Percentiles rank a stretch among this genome's conserved stretches.
These are phyloP conservation scores for Yamadazyma dushanensis DNA, from an alignment of 1,139 yeast species.

Conservation along the genomic window DNA sequence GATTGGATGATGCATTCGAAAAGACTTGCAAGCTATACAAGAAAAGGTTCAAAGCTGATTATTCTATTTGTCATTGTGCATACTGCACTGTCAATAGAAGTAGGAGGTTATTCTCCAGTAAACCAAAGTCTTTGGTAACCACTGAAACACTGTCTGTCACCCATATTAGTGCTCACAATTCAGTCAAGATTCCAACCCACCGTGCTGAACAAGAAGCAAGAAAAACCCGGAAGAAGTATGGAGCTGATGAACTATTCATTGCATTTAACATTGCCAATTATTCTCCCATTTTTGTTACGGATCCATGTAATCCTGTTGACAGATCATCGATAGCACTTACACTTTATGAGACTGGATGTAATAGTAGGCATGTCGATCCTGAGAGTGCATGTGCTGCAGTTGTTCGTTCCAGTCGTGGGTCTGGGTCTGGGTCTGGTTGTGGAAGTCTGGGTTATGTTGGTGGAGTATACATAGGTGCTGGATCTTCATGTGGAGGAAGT, in stretches of 20 bases:
- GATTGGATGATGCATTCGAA: slow-evolving; percentile 14
- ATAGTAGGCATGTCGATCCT: slow-evolving; percentile 2
- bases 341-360: not conserved
- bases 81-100: slow-evolving; percentile 11
- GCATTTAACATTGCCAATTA: slow-evolving; percentile 2
- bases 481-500: slow-evolving; percentile 1
- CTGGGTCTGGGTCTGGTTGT: not conserved
- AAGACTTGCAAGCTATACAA: slow-evolving; percentile 16
- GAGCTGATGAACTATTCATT: slow-evolving; percentile 1
- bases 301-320: slow-evolving; percentile 7
- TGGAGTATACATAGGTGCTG: slow-evolving; percentile 1
- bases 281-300: slow-evolving; percentile 4
- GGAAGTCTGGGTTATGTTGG: slow-evolving; percentile 1
- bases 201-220: slow-evolving; percentile 2
- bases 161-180: slow-evolving; percentile 14
- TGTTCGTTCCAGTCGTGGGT: slow-evolving; percentile 10
- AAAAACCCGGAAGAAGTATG: no score
- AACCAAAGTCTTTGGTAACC: slow-evolving; percentile 1
- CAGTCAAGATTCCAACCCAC: slow-evolving; percentile 9
- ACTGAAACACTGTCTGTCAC: not conserved
- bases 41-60: slow-evolving; percentile 14
- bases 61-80: slow-evolving; percentile 14
- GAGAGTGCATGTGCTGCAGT: slow-evolving; percentile 7
- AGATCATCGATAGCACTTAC: not conserved
- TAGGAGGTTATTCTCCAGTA: slow-evolving; percentile 2